Conservation (phyloP, 768 basidiomycete species). For the Lyophyllum decastes region DNA sequence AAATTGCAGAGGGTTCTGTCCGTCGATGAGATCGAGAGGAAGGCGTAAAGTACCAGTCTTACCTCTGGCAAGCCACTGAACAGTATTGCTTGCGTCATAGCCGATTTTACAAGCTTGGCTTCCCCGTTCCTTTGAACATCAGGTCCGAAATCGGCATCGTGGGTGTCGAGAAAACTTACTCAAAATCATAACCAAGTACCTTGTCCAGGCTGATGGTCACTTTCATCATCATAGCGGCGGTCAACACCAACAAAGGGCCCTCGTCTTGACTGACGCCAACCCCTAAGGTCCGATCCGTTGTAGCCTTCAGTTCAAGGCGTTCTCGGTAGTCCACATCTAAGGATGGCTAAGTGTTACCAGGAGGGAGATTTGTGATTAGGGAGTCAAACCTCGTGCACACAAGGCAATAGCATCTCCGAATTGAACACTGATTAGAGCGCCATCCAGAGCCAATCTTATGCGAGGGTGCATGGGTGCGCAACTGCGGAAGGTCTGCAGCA, state of each 20-base stretch:
- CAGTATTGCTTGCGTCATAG: constrained; percentile 81
- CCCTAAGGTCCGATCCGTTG: constrained; percentile 68
- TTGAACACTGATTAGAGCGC: constrained; percentile 59
- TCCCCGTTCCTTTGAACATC: constrained; percentile 50
- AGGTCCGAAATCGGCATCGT: background rate
- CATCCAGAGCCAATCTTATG: constrained; percentile 61
- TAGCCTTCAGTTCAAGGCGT: constrained; percentile 70
- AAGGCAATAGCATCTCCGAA: constrained; percentile 80
- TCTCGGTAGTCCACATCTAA: constrained; percentile 72
- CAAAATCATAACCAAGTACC: constrained; percentile 58
- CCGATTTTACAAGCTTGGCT: constrained; percentile 72
- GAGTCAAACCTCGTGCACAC: constrained; percentile 57
- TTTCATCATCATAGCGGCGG: constrained; percentile 72
- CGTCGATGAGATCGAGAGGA: background rate
- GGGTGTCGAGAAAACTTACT: constrained; percentile 44
- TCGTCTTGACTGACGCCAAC: constrained; percentile 59
- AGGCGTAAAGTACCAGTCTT: constrained; percentile 8
- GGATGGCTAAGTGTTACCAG: background rate
- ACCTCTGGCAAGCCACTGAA: constrained; percentile 73
- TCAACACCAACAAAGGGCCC: constrained; percentile 56
- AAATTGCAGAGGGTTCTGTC: constrained; percentile 76
- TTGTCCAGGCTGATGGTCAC: constrained; percentile 61
- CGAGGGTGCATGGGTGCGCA: constrained; percentile 74
- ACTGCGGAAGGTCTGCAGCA: constrained; percentile 61
- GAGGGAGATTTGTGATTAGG: background rate